These are phyloP conservation scores for Suillus hirtellus DNA, from an alignment of 768 basidiomycete genomes.

Conservation along the genomic window DNA sequence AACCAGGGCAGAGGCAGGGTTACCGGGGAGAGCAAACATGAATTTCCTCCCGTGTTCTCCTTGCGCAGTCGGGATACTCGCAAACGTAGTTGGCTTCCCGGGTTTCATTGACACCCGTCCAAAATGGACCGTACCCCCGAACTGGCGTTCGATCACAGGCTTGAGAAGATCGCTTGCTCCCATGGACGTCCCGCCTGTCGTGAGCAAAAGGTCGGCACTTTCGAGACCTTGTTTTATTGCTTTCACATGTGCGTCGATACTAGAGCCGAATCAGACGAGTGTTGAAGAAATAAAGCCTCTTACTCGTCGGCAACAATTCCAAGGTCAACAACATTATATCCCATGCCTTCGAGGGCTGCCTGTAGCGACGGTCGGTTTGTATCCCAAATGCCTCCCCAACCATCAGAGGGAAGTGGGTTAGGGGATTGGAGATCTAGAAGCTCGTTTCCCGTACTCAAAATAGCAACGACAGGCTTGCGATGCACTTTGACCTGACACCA, in stretches of 20 bases:
- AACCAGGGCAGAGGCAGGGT: conserved; percentile 86
- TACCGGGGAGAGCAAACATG: conserved; percentile 85
- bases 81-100: conserved; percentile 91
- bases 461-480: conserved; percentile 72
- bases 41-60: conserved; percentile 47
- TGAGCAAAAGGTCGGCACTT: conserved; percentile 72
- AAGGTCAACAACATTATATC: conserved; percentile 76
- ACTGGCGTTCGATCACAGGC: conserved; percentile 80
- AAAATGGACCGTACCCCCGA: conserved; percentile 79
- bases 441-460: conserved; percentile 88
- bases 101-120: conserved; percentile 82
- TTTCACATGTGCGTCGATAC: conserved; percentile 56
- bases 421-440: conserved; percentile 60
- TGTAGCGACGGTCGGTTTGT: conserved; percentile 82
- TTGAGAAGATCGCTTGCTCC: conserved; percentile 85
- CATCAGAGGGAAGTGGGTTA: conserved; percentile 30
- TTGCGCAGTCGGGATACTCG: conserved; percentile 57
- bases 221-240: conserved; percentile 59
- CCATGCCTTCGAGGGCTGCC: conserved; percentile 68
- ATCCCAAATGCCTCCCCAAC: conserved; percentile 79
- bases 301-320: conserved; percentile 80
- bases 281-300: conserved; percentile 21
- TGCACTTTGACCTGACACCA: conserved; percentile 60
- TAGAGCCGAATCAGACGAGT: conserved; percentile 24
- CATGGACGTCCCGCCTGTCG: conserved; percentile 93